Conservation (phyloP, 2,329 filamentous ascomycete species). For the Scedosporium apiospermum region DNA sequence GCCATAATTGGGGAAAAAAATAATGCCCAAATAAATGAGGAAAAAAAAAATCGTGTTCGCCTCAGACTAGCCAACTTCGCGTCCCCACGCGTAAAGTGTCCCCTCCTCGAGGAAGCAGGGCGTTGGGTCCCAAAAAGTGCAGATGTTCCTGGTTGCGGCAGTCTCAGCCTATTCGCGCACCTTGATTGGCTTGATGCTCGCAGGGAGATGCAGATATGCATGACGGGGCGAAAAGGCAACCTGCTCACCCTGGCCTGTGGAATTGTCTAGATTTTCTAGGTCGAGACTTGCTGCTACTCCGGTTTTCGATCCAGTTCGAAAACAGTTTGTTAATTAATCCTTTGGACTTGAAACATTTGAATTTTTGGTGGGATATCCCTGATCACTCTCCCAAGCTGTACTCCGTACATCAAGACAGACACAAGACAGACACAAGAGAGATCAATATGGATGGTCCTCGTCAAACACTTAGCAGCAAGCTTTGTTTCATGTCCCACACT, state of each 20-base stretch:
- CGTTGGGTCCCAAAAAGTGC: not conserved
- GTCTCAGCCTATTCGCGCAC: not conserved
- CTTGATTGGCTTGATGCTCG: not conserved
- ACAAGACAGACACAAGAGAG: too few species aligned
- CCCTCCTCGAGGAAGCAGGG: not conserved
- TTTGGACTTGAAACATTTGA: too few species aligned
- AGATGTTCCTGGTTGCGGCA: not conserved
- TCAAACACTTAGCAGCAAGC: too few species aligned
- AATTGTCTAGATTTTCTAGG: not conserved
- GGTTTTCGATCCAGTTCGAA: too few species aligned
- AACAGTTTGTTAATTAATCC: too few species aligned
- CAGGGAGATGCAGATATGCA: not conserved
- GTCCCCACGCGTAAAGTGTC: not conserved
- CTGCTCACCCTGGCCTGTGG: not conserved
- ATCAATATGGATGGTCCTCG: too few species aligned
- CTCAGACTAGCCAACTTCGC: not conserved
- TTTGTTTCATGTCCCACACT: too few species aligned
- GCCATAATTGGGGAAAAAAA: not conserved
- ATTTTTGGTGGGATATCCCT: too few species aligned
- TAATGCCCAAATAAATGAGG: not conserved
- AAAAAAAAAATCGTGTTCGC: not conserved
- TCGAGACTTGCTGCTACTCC: not conserved
- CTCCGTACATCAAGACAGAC: too few species aligned
- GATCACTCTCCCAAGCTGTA: too few species aligned
- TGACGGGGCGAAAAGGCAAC: not conserved